phyloP scores from a whole-genome alignment of 306 rosid genomes.

The Vachellia pachyceras region DNA sequence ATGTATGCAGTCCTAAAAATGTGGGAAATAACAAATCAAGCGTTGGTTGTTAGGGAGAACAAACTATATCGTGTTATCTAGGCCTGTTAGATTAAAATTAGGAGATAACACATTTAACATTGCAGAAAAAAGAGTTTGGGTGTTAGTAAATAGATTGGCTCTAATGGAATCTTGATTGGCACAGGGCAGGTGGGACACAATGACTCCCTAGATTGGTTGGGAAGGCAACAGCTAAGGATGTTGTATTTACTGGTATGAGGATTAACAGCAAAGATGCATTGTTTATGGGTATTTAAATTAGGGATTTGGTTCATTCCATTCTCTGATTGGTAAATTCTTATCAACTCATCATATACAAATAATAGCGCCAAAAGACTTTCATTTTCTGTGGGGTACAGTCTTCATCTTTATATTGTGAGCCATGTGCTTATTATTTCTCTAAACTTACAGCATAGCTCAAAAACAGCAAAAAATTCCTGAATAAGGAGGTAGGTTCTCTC shows the following conservation, averaged over 20 bases:
- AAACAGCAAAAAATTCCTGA: constrained; percentile 12
- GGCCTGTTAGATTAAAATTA: background rate
- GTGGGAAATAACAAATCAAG: background rate
- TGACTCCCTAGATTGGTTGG: constrained; percentile 91
- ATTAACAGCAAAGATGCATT: constrained; percentile 74
- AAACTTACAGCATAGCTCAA: constrained; percentile 16
- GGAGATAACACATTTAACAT: background rate
- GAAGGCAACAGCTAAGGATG: constrained; percentile 80
- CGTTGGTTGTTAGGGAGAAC: background rate
- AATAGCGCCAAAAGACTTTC: constrained; percentile 7
- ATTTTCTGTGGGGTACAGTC: background rate
- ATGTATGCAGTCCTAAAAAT: constrained; percentile 6
- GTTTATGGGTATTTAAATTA: constrained; percentile 66
- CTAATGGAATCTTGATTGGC: constrained; percentile 41
- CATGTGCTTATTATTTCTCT: constrained; percentile 4
- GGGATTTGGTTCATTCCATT: constrained; percentile 13
- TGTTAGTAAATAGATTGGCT: constrained; percentile 26
- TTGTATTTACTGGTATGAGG: constrained; percentile 80
- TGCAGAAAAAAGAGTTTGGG: background rate
- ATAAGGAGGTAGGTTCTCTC: background rate
- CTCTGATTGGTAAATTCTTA: constrained; percentile 15
- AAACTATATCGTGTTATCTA: background rate
- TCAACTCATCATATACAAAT: constrained; percentile 12
- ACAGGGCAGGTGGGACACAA: constrained; percentile 96
- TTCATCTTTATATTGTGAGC: background rate